Evolutionary conservation across 352 stramenopile genomes (phyloP), one percentile per base, ranked within the genome.

Genomic region (Globisporangium okanoganense): DNA sequence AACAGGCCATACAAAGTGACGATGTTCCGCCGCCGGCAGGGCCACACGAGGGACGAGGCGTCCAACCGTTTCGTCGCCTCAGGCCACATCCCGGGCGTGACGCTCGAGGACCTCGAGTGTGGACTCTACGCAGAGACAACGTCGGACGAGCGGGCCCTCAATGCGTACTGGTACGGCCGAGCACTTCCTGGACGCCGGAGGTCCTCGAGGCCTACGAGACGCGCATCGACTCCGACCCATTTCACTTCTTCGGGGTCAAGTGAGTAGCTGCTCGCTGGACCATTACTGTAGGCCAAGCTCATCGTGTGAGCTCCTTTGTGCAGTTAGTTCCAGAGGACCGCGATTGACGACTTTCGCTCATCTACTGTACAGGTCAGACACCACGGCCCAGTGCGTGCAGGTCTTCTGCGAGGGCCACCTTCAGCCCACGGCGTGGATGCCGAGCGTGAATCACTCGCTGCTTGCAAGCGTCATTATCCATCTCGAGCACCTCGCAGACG

Each of bases 191-290:
- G 83, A 92, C 59, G 83, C n/a, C 80, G 1, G 83, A 73, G 2
- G 72, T 92, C 53, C 72, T 92, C n/a, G 61, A 79, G n/a, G 62
- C 79, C 3, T 71, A 84, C 9, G 79, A 90, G 57, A 71, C 75
- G 8, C 76, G 86, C 66, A 84, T 68, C 6, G 71, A 81, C 1
- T 72, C 78, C 61, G 82, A 92, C 43, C 63, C 70, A 40, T 92
- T 92, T 61, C 67, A 70, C 41, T 90, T 90, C 55, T 90, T 88
- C 57, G 82, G 82, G n/a, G 67, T 92, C 47, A 92, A 92, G 61
- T 92, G 82, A 92, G 61, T 92, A 80, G 82, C 70, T 85, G 47
- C 78, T 80, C 20, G 82, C 76, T 33, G 64, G 72, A 1, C 74
- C 68, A n/a, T 69, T 75, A 0, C 67, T 50, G 36, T 70, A 78